These are phyloP conservation scores for Trametopsis cervina DNA, from an alignment of 768 basidiomycete genomes.

Conservation along the genomic window DNA sequence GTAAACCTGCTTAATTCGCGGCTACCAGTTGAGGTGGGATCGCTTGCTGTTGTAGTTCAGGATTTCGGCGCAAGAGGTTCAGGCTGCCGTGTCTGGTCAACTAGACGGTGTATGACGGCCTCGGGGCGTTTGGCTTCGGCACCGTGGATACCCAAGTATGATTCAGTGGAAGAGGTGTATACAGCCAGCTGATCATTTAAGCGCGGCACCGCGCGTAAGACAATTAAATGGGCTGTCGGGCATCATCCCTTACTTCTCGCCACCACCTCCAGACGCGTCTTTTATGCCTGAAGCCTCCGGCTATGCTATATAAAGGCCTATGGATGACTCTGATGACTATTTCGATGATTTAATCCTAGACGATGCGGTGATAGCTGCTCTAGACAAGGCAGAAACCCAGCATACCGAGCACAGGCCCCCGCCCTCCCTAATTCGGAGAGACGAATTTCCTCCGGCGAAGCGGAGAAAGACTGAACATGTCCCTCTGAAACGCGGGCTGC, in stretches of 20 bases:
- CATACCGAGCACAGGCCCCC: constrained; percentile 16
- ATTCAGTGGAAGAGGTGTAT: too few species aligned
- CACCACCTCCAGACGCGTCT: background rate
- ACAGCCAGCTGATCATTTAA: too few species aligned
- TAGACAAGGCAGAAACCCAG: constrained; percentile 48
- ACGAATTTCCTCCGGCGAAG: constrained; percentile 38
- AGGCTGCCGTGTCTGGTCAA: too few species aligned
- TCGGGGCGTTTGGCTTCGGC: too few species aligned
- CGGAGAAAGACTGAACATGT: constrained; percentile 41
- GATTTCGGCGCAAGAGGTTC: too few species aligned
- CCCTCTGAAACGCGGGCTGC: background rate
- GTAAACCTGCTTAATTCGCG: too few species aligned
- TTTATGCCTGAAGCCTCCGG: background rate
- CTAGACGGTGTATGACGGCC: too few species aligned
- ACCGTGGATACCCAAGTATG: too few species aligned
- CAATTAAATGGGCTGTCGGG: too few species aligned
- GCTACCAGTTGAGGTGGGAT: too few species aligned
- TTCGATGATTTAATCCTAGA: constrained; percentile 61
- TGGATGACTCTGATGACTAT: constrained; percentile 64
- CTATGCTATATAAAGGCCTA: constrained; percentile 19
- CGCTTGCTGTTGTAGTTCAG: too few species aligned
- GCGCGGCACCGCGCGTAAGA: background rate
- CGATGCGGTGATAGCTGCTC: constrained; percentile 49
- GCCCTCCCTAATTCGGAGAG: constrained; percentile 46
- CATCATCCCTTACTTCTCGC: background rate